Evolutionary conservation across 768 basidiomycete species (phyloP).

Genomic region (Agrocybe chaxingu): DNA sequence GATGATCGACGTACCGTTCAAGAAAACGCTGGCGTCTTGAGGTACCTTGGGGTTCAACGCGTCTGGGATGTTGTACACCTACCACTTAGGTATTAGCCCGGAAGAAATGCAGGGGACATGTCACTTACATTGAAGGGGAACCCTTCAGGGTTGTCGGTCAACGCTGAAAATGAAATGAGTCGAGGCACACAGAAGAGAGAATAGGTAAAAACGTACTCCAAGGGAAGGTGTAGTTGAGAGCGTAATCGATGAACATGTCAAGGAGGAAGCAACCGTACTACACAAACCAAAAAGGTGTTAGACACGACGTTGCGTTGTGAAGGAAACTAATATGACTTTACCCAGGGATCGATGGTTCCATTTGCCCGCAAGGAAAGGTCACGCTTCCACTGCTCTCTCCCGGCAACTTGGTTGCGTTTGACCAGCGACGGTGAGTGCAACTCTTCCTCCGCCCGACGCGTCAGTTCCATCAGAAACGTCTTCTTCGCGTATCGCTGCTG

Average conservation of each 20-base stretch:
- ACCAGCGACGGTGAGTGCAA: slow-evolving; percentile 7
- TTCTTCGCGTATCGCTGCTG: slow-evolving; percentile 22
- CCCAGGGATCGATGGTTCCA: slow-evolving; percentile 56
- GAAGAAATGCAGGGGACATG: not conserved
- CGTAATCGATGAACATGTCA: slow-evolving; percentile 68
- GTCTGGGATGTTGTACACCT: slow-evolving; percentile 57
- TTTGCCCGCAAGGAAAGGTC: slow-evolving; percentile 46
- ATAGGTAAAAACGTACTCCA: slow-evolving; percentile 37
- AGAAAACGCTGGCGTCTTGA: slow-evolving; percentile 51
- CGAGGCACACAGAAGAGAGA: not conserved
- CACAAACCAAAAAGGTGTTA: slow-evolving; percentile 5
- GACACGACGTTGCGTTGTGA: not conserved
- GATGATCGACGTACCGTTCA: slow-evolving; percentile 47
- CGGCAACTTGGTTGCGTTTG: slow-evolving; percentile 20
- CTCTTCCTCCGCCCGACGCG: slow-evolving; percentile 15
- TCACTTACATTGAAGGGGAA: slow-evolving; percentile 36
- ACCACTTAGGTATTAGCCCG: not conserved
- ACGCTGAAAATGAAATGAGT: slow-evolving; percentile 12
- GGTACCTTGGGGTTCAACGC: slow-evolving; percentile 49
- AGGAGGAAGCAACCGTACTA: slow-evolving; percentile 65
- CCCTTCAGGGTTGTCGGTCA: slow-evolving; percentile 26
- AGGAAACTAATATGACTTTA: slow-evolving; percentile 17
- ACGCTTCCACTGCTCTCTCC: slow-evolving; percentile 38
- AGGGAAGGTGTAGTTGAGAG: slow-evolving; percentile 68
- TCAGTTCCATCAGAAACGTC: slow-evolving; percentile 16